phyloP scores from a whole-genome alignment of 768 basidiomycete genomes.

The Rubroboletus pulcherrimus region DNA sequence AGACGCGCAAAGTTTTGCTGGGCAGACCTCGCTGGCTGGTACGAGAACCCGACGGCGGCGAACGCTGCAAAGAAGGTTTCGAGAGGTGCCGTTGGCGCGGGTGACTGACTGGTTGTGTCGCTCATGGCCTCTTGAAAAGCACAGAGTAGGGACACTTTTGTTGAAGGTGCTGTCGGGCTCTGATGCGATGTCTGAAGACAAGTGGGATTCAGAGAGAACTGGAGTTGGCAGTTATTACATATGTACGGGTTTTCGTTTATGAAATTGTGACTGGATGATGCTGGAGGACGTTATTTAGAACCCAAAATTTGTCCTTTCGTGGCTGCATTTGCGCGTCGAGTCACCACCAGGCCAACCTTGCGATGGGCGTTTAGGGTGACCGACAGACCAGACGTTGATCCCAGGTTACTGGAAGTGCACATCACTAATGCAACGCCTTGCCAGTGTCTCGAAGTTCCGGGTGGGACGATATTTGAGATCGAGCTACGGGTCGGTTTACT shows the following conservation, averaged over 20 bases:
- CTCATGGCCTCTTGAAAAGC: not conserved
- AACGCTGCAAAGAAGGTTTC: conserved; percentile 12
- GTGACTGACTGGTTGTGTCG: not conserved
- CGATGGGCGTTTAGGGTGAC: not conserved
- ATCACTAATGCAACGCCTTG: too few species aligned
- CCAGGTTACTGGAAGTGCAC: not conserved
- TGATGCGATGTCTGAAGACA: too few species aligned
- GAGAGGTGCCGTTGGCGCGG: conserved; percentile 6
- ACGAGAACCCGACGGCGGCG: conserved; percentile 8
- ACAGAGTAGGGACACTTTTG: too few species aligned
- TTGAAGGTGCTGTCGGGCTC: too few species aligned
- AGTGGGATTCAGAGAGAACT: too few species aligned
- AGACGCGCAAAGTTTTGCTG: conserved; percentile 16
- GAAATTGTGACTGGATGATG: not conserved
- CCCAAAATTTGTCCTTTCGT: not conserved
- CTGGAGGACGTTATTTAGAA: not conserved
- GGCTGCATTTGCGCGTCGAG: not conserved
- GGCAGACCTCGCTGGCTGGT: conserved; percentile 7
- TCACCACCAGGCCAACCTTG: not conserved
- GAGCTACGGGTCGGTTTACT: too few species aligned
- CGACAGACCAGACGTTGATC: not conserved
- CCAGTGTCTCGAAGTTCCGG: too few species aligned
- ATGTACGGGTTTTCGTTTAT: not conserved
- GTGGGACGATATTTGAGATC: too few species aligned
- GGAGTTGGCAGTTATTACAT: too few species aligned